Base-by-base conservation (phyloP, 345 rosid genomes). In the Microcos paniculata region DNA sequence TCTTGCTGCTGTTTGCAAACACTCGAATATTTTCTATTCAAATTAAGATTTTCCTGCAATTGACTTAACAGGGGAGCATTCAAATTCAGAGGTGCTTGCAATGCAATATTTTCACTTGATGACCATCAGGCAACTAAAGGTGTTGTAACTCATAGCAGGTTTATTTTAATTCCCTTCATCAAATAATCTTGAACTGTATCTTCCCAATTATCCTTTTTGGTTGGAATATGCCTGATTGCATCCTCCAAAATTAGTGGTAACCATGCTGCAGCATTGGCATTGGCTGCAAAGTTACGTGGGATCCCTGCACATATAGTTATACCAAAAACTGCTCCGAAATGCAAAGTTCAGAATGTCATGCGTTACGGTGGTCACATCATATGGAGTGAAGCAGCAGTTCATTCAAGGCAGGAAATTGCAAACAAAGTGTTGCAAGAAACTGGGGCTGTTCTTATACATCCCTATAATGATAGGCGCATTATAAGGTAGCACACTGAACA, bases 111-210 rank as follows among this genome's bases (percentile, higher is more conserved):
- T 76, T 92, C 97, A 3, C 97, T 94, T 59, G 84, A 81, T 71
- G 76, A 83, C 46, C 84, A 86, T 70, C 84, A 88, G 80, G 94
- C 94, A 33, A 85, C 90, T 24, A 92, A 88, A 88, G 98, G 98
- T 1, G 95, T 94, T 69, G 92, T 90, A 28, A 92, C 97, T 10
- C 98, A 92, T 71, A 92, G 97, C 98, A 94, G 98, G 97, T 92
- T 82, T 79, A 23, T 52, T 40, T 31, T 31, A 9, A 48, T 12
- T 66, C 23, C 46, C 26, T 13, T 62, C 1, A 40, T 79, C 69
- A 14, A 14, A 28, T 51, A 28, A 30, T 64, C 13, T 38, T 68
- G 46, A 52, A 1, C 12, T 45, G 56, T 53, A 73, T 79, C 28
- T 23, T 31, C 7, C 35, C 13, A 28, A 12, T 52, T 61, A 1